Percentiles rank a stretch among this genome's conserved stretches.
These are phyloP conservation scores for Metschnikowia shivogae DNA, from an alignment of 805 yeast species.

Conservation along the genomic window DNA sequence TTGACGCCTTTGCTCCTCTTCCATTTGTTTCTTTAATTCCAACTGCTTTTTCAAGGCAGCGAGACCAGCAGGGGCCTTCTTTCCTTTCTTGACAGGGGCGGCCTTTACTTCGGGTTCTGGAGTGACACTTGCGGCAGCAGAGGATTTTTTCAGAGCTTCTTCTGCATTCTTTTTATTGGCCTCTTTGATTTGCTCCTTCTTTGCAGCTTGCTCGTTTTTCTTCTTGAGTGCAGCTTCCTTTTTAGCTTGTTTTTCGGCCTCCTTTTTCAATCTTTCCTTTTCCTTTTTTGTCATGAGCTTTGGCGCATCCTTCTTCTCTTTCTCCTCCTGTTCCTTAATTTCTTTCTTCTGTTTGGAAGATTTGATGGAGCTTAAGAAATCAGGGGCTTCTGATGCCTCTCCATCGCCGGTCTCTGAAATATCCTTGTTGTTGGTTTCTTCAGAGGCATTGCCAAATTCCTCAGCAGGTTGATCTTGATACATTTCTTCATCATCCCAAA, in stretches of 20 bases:
- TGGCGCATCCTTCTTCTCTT: slow-evolving; percentile 53
- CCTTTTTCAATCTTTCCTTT: slow-evolving; percentile 92
- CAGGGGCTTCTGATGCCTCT: slow-evolving; percentile 26
- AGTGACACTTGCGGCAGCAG: slow-evolving; percentile 19
- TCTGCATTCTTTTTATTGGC: slow-evolving; percentile 44
- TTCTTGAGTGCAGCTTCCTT: slow-evolving; percentile 85
- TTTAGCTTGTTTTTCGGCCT: slow-evolving; percentile 84
- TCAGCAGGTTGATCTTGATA: slow-evolving; percentile 36
- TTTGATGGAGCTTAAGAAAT: slow-evolving; percentile 80
- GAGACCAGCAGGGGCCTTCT: slow-evolving; percentile 84
- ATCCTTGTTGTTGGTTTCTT: neutral
- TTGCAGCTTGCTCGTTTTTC: slow-evolving; percentile 64
- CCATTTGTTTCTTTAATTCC: slow-evolving; percentile 81
- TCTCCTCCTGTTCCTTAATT: slow-evolving; percentile 58
- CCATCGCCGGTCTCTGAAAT: slow-evolving; percentile 9
- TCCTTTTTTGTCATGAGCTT: slow-evolving; percentile 87
- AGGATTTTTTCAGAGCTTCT: slow-evolving; percentile 26
- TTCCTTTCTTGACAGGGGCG: slow-evolving; percentile 46
- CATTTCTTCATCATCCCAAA: slow-evolving; percentile 77
- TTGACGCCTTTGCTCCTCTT: slow-evolving; percentile 71
- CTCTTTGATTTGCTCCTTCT: slow-evolving; percentile 53
- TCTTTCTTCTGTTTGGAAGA: slow-evolving; percentile 75
- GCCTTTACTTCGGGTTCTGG: slow-evolving; percentile 36
- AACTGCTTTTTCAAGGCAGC: slow-evolving; percentile 89
- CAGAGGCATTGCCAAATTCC: slow-evolving; percentile 29